These are phyloP conservation scores for Heterobasidion annosum DNA, from an alignment of 1,284 basidiomycete species.

Conservation along the genomic window DNA sequence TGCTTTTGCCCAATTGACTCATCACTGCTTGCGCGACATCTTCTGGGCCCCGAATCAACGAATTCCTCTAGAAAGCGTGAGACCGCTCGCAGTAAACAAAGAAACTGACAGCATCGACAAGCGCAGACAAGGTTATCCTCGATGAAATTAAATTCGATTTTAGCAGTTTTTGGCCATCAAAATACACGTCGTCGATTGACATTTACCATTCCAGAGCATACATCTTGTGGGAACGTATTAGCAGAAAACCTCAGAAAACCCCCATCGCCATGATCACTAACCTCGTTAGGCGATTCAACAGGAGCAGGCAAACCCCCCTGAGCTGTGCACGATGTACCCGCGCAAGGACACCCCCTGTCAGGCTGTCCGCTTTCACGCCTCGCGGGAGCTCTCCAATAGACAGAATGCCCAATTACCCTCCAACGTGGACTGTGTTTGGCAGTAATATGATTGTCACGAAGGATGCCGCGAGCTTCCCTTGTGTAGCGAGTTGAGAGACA, in stretches of 20 bases:
- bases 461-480: not conserved
- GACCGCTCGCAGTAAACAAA: not conserved
- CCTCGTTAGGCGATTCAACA: slow-evolving; percentile 23
- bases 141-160: slow-evolving; percentile 25
- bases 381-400: slow-evolving; percentile 30
- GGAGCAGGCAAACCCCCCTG: slow-evolving; percentile 27
- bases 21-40: slow-evolving; percentile 17
- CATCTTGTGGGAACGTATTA: slow-evolving; percentile 11
- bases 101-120: slow-evolving; percentile 39
- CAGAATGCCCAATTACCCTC: slow-evolving; percentile 25
- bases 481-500: slow-evolving; percentile 5
- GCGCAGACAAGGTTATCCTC: slow-evolving; percentile 21
- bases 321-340: slow-evolving; percentile 17
- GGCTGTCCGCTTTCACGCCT: slow-evolving; percentile 19
- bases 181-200: slow-evolving; percentile 44
- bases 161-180: slow-evolving; percentile 39
- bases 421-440: slow-evolving; percentile 25
- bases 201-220: slow-evolving; percentile 41
- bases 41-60: slow-evolving; percentile 26
- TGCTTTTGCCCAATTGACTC: not conserved
- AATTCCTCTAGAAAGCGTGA: slow-evolving; percentile 21
- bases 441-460: slow-evolving; percentile 22
- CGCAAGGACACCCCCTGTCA: slow-evolving; percentile 31
- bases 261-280: slow-evolving; percentile 2
- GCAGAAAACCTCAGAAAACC: not conserved